phyloP scores from a whole-genome alignment of 805 yeast species.

The Ogataea degrootiae region DNA sequence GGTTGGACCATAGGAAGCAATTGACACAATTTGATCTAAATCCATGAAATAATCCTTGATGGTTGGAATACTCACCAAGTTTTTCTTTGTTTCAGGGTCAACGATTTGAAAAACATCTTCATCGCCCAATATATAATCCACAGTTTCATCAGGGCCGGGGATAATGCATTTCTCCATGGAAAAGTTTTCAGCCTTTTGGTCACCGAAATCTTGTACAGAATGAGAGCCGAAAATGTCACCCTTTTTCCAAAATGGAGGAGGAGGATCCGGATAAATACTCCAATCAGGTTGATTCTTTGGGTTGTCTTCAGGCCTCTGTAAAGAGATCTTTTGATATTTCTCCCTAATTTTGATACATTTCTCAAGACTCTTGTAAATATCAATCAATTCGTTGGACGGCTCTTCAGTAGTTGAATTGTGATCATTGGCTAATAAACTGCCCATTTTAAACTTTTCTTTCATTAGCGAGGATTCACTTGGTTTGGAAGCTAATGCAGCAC shows the following conservation, averaged over 20 bases:
- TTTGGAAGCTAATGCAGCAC: not conserved
- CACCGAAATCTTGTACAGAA: constrained; percentile 21
- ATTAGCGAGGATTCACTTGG: constrained; percentile 2
- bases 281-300: constrained; percentile 77
- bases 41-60: constrained; percentile 83
- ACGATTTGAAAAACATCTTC: constrained; percentile 63
- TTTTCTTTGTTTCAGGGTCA: constrained; percentile 24
- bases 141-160: constrained; percentile 42
- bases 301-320: constrained; percentile 71
- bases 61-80: constrained; percentile 68
- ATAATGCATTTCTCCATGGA: constrained; percentile 51
- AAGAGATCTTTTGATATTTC: constrained; percentile 65
- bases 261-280: constrained; percentile 90
- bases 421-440: constrained; percentile 42
- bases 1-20: constrained; percentile 92
- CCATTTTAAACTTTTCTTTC: constrained; percentile 36
- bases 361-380: constrained; percentile 56
- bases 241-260: constrained; percentile 78
- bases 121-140: constrained; percentile 43
- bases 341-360: constrained; percentile 69
- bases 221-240: constrained; percentile 20
- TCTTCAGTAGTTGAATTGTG: constrained; percentile 47
- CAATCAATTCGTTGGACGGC: constrained; percentile 66
- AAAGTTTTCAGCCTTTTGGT: constrained; percentile 45
- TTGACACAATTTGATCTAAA: constrained; percentile 62